Percentiles rank a stretch among this genome's conserved stretches.
These are phyloP conservation scores for Tolypocladium guangdongense DNA, from an alignment of 2,329 filamentous ascomycete genomes.

Conservation along the genomic window DNA sequence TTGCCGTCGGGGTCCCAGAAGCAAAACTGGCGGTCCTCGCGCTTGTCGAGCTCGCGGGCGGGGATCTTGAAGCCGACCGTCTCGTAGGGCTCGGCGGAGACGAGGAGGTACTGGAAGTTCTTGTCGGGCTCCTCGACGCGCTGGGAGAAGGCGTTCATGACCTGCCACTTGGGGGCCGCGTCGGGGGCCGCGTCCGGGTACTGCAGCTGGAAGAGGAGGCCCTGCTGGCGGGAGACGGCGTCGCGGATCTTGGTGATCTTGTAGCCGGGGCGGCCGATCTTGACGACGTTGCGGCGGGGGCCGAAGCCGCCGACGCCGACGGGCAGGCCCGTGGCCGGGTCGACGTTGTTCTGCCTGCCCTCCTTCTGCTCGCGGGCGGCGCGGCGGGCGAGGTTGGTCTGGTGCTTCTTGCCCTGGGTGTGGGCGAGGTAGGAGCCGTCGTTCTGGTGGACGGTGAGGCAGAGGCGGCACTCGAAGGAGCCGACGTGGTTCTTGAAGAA, in stretches of 20 bases:
- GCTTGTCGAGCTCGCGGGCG: conserved; percentile 80
- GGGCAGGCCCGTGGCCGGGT: conserved; percentile 58
- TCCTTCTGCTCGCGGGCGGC: conserved; percentile 94
- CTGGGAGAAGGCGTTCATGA: conserved; percentile 98
- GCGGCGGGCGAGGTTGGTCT: conserved; percentile 92
- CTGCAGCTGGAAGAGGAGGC: conserved; percentile 89
- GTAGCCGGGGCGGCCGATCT: conserved; percentile 93
- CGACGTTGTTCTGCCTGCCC: conserved; percentile 58
- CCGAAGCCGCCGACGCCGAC: conserved; percentile 60
- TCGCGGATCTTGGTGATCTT: conserved; percentile 96
- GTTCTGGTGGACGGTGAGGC: conserved; percentile 95
- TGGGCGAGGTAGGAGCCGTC: conserved; percentile 98
- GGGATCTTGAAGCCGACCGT: conserved; percentile 95
- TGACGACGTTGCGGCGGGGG: conserved; percentile 74
- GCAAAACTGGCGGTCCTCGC: conserved; percentile 79
- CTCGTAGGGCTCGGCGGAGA: conserved; percentile 96
- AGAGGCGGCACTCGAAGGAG: conserved; percentile 94
- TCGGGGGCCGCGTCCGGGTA: conserved; percentile 80
- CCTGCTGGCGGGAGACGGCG: conserved; percentile 76
- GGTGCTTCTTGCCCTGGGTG: conserved; percentile 96
- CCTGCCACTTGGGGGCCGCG: conserved; percentile 72
- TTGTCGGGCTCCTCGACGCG: conserved; percentile 91
- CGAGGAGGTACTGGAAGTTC: conserved; percentile 85
- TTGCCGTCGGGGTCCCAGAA: conserved; percentile 95
- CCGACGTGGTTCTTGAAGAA: conserved; percentile 99